phyloP scores from a whole-genome alignment of 2,329 filamentous ascomycete species.

The Fusarium newnesense region DNA sequence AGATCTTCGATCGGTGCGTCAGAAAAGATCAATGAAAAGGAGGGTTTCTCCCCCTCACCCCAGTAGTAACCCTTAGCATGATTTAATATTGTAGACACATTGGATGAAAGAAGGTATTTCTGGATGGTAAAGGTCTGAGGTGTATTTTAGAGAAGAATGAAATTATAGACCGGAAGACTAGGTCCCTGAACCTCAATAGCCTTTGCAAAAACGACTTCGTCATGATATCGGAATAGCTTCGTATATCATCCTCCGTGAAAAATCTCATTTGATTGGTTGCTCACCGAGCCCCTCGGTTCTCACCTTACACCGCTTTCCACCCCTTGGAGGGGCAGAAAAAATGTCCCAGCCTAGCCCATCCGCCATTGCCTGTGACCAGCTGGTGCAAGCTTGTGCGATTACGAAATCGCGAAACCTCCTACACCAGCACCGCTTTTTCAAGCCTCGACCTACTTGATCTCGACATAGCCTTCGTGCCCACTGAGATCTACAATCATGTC shows the following conservation, averaged over 20 bases:
- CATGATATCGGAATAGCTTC: not conserved
- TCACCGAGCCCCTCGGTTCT: slow-evolving; percentile 31
- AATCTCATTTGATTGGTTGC: slow-evolving; percentile 20
- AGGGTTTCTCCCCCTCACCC: too few relatives aligned
- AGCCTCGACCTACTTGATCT: slow-evolving; percentile 32
- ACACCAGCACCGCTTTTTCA: slow-evolving; percentile 30
- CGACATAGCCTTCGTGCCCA: slow-evolving; percentile 37
- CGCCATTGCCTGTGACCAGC: slow-evolving; percentile 46
- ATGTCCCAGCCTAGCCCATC: slow-evolving; percentile 46
- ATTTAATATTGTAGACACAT: not conserved
- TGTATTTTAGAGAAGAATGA: not conserved
- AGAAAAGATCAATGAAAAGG: not conserved
- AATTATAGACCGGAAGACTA: not conserved
- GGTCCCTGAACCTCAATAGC: not conserved
- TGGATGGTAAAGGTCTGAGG: not conserved
- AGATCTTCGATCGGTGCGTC: not conserved
- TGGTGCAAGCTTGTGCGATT: slow-evolving; percentile 46
- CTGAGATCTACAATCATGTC: slow-evolving; percentile 72
- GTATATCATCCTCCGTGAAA: not conserved
- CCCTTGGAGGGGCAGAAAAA: slow-evolving; percentile 48
- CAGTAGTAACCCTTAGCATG: not conserved
- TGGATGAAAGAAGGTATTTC: not conserved
- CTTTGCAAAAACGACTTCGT: not conserved
- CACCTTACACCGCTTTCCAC: slow-evolving; percentile 48
- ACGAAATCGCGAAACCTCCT: slow-evolving; percentile 44